Conservation (phyloP, 139 green algal genomes). For the Asterochloris sp. region DNA sequence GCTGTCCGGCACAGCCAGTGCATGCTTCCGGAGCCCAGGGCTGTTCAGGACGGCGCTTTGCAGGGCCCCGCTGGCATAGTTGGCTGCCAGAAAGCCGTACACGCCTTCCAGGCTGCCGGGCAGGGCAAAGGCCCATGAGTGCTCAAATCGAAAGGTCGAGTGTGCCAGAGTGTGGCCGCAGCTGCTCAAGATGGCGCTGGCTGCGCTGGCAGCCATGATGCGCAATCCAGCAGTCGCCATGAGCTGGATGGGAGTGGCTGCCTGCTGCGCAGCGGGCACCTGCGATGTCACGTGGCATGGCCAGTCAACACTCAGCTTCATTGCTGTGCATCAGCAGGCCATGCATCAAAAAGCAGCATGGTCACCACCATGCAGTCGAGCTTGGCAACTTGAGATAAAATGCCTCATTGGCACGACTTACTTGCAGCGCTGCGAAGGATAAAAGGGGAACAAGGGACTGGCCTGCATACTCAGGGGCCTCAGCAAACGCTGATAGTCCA, state of each 20-base stretch:
- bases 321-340: too few relatives aligned
- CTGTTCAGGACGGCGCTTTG: slow-evolving; percentile 5
- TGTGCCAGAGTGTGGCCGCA: too few relatives aligned
- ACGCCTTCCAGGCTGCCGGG: background rate
- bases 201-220: background rate
- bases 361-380: too few relatives aligned
- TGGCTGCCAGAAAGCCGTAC: slow-evolving; percentile 11
- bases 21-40: background rate
- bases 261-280: background rate
- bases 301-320: too few relatives aligned
- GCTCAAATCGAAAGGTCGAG: too few relatives aligned
- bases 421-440: background rate
- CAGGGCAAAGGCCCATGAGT: too few relatives aligned
- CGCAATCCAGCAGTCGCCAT: background rate
- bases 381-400: too few relatives aligned
- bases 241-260: background rate
- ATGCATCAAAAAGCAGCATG: too few relatives aligned
- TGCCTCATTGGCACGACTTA: background rate
- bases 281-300: too few relatives aligned
- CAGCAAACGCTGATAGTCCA: slow-evolving; percentile 8
- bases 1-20: background rate
- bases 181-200: background rate
- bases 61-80: slow-evolving; percentile 15
- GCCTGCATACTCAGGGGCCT: slow-evolving; percentile 9
- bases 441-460: background rate